These are phyloP conservation scores for Podospora pseudoanserina DNA, from an alignment of 495 filamentous ascomycete genomes.

Conservation along the genomic window DNA sequence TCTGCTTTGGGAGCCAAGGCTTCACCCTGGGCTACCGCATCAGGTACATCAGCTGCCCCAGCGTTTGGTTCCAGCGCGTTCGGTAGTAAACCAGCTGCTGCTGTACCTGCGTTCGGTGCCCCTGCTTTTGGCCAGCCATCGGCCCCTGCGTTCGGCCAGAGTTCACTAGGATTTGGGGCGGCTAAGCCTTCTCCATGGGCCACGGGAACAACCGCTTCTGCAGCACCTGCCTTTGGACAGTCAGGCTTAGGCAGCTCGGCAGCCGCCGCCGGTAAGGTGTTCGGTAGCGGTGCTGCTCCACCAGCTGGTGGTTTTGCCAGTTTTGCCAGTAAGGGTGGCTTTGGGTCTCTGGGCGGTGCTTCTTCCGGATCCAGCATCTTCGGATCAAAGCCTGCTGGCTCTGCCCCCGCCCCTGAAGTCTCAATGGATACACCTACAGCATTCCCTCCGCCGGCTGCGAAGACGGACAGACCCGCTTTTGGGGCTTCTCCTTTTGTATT, in stretches of 20 bases:
- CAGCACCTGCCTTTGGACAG: conserved; percentile 41
- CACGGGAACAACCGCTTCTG: conserved; percentile 26
- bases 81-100: conserved; percentile 34
- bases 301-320: conserved; percentile 49
- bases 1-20: conserved; percentile 37
- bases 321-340: conserved; percentile 58
- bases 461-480: conserved; percentile 46
- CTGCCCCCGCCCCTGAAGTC: conserved; percentile 33
- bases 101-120: conserved; percentile 37
- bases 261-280: conserved; percentile 26
- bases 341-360: conserved; percentile 45
- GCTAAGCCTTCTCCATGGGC: conserved; percentile 43
- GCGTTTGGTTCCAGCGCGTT: conserved; percentile 41
- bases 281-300: conserved; percentile 33
- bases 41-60: conserved; percentile 29
- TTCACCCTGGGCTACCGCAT: conserved; percentile 39
- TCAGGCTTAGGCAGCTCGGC: conserved; percentile 30
- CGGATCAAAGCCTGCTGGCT: conserved; percentile 42
- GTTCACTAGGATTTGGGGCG: conserved; percentile 33
- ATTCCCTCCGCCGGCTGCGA: conserved; percentile 37
- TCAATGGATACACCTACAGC: conserved; percentile 42
- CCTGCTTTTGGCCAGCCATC: conserved; percentile 38
- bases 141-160: conserved; percentile 52
- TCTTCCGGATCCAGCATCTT: conserved; percentile 46
- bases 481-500: conserved; percentile 65